These are phyloP conservation scores for Venturia aucupariae DNA, from an alignment of 2,329 filamentous ascomycete species.

Conservation along the genomic window DNA sequence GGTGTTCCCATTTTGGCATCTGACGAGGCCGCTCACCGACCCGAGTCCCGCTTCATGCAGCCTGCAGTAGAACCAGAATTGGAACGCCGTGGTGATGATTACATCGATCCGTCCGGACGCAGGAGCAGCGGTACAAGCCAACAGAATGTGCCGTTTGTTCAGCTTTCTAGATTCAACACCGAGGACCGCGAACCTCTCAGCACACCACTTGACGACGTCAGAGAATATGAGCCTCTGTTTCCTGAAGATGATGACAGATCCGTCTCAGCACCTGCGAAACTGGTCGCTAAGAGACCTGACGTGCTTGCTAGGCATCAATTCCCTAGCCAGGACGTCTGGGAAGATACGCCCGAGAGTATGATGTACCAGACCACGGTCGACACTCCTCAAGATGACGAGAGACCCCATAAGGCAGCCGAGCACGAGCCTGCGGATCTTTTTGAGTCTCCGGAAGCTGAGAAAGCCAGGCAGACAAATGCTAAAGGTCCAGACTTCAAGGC, in stretches of 20 bases:
- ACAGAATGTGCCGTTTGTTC: conserved; percentile 6
- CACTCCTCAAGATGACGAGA: conserved; percentile 58
- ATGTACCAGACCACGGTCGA: conserved; percentile 71
- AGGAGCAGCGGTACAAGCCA: conserved; percentile 8
- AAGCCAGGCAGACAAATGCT: conserved; percentile 37
- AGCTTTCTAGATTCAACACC: conserved; percentile 40
- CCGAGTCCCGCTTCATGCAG: conserved; percentile 57
- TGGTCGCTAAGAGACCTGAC: conserved; percentile 39
- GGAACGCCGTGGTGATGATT: conserved; percentile 44
- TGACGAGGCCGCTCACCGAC: conserved; percentile 74
- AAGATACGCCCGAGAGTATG: conserved; percentile 82
- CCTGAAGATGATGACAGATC: conserved; percentile 56
- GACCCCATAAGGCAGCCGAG: conserved; percentile 34
- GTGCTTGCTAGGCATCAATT: conserved; percentile 53
- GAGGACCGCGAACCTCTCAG: conserved; percentile 48
- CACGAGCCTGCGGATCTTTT: conserved; percentile 26
- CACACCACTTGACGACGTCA: conserved; percentile 75
- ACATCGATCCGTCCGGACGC: conserved; percentile 19
- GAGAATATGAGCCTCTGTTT: conserved; percentile 93
- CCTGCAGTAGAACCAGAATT: conserved; percentile 71
- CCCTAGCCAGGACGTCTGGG: conserved; percentile 94
- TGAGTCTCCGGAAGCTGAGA: conserved; percentile 41
- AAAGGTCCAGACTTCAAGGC: conserved; percentile 19
- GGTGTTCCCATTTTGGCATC: conserved; percentile 72
- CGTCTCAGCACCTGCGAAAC: conserved; percentile 3